A percentile compares a stretch with the other conserved stretches of the same genome.
phyloP scores from a whole-genome alignment of 306 rosid species.

The Vicia sativa region DNA sequence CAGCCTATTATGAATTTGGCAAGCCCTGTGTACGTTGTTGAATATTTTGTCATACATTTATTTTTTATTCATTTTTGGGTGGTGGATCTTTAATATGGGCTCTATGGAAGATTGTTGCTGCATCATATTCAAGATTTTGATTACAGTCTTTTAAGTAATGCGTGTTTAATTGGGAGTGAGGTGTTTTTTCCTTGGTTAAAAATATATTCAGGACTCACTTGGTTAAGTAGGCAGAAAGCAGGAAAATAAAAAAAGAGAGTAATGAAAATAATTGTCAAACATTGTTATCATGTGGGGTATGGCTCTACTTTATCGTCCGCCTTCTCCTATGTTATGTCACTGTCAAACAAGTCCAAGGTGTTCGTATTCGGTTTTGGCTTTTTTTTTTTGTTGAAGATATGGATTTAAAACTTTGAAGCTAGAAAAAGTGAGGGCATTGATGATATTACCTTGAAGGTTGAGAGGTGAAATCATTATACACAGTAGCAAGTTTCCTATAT shows the following conservation, averaged over 20 bases:
- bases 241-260: constrained; percentile 16
- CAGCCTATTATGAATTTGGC: constrained; percentile 91
- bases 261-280: constrained; percentile 20
- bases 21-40: constrained; percentile 86
- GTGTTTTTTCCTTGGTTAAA: constrained; percentile 9
- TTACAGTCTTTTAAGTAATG: background rate
- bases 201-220: constrained; percentile 9
- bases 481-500: constrained; percentile 24
- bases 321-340: constrained; percentile 25
- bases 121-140: constrained; percentile 7
- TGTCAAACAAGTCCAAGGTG: constrained; percentile 17
- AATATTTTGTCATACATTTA: constrained; percentile 29
- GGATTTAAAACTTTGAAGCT: constrained; percentile 30
- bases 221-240: constrained; percentile 25
- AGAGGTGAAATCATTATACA: constrained; percentile 32
- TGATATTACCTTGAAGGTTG: constrained; percentile 27
- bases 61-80: constrained; percentile 11
- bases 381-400: constrained; percentile 15
- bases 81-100: constrained; percentile 14
- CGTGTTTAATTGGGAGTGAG: background rate
- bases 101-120: constrained; percentile 17
- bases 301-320: background rate
- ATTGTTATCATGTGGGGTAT: constrained; percentile 8
- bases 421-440: constrained; percentile 18
- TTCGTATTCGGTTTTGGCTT: constrained; percentile 28